Evolutionary conservation across 2,329 filamentous ascomycete genomes (phyloP).

Genomic region (Mariannaea sp.): DNA sequence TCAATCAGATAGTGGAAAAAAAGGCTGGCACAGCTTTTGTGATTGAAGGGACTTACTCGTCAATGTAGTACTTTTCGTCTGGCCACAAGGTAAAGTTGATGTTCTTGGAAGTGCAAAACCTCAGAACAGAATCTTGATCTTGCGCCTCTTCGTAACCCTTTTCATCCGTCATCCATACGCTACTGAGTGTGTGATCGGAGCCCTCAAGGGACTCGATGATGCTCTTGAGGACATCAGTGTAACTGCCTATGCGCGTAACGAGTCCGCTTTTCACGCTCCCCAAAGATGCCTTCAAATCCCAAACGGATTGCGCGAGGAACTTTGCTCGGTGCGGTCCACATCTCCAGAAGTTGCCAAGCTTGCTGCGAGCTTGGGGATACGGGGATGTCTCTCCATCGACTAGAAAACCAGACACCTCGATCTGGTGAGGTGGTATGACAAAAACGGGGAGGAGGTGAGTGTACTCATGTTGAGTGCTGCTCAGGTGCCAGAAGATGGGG

Average conservation of each 20-base stretch:
- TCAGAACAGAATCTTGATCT: constrained; percentile 63
- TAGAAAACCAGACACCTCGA: constrained; percentile 79
- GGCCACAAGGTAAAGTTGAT: constrained; percentile 68
- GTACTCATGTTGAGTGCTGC: constrained; percentile 57
- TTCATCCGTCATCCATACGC: constrained; percentile 76
- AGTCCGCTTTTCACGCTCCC: constrained; percentile 65
- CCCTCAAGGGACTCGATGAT: constrained; percentile 57
- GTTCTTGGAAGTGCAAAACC: constrained; percentile 55
- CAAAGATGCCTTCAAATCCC: constrained; percentile 70
- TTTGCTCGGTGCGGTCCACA: constrained; percentile 74
- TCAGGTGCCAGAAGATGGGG: constrained; percentile 67
- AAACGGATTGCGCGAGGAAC: constrained; percentile 74
- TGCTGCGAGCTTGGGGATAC: constrained; percentile 70
- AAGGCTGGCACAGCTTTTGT: background rate
- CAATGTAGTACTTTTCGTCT: constrained; percentile 80
- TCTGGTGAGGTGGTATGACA: constrained; percentile 69
- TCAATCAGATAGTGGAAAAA: constrained; percentile 20
- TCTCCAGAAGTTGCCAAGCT: constrained; percentile 71
- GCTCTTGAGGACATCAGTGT: constrained; percentile 62
- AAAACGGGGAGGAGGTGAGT: constrained; percentile 76
- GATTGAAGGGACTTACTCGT: constrained; percentile 66
- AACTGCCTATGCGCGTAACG: constrained; percentile 65
- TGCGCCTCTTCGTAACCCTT: constrained; percentile 70
- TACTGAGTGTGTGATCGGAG: constrained; percentile 55
- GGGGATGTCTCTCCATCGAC: constrained; percentile 59